phyloP scores from a whole-genome alignment of 2,329 filamentous ascomycete genomes.

The Pseudogymnoascus sp. region DNA sequence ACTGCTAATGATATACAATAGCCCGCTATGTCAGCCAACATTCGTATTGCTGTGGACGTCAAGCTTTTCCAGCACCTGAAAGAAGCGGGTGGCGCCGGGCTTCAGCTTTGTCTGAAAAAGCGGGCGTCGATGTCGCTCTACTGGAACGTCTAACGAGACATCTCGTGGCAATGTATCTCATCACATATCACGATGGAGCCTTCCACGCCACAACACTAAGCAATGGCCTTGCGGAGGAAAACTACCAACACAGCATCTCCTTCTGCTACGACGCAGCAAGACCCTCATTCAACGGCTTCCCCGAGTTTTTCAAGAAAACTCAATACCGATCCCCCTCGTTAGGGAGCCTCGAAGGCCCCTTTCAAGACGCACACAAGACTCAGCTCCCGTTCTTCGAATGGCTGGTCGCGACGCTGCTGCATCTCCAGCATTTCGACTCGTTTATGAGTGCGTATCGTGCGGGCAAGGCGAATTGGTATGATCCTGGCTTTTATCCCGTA shows the following conservation, averaged over 20 bases:
- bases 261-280: slow-evolving; percentile 33
- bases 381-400: slow-evolving; percentile 32
- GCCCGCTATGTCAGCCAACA: slow-evolving; percentile 31
- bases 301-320: slow-evolving; percentile 28
- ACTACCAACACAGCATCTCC: slow-evolving; percentile 31
- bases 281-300: slow-evolving; percentile 29
- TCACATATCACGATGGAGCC: slow-evolving; percentile 19
- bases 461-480: slow-evolving; percentile 33
- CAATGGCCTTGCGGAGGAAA: slow-evolving; percentile 30
- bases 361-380: slow-evolving; percentile 32
- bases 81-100: neutral
- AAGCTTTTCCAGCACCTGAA: neutral
- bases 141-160: slow-evolving; percentile 31
- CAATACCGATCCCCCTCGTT: slow-evolving; percentile 26
- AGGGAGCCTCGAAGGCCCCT: slow-evolving; percentile 27
- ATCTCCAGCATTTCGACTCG: slow-evolving; percentile 30
- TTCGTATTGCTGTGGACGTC: neutral
- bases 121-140: neutral
- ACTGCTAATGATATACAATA: slow-evolving; percentile 8
- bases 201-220: slow-evolving; percentile 29
- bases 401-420: slow-evolving; percentile 31
- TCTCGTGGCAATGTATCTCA: slow-evolving; percentile 33
- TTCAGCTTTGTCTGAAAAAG: neutral
- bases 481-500: slow-evolving; percentile 25
- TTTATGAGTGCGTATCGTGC: slow-evolving; percentile 34